phyloP scores from a whole-genome alignment of 148 eudicot genomes.

The Pharnaceum exiguum region DNA sequence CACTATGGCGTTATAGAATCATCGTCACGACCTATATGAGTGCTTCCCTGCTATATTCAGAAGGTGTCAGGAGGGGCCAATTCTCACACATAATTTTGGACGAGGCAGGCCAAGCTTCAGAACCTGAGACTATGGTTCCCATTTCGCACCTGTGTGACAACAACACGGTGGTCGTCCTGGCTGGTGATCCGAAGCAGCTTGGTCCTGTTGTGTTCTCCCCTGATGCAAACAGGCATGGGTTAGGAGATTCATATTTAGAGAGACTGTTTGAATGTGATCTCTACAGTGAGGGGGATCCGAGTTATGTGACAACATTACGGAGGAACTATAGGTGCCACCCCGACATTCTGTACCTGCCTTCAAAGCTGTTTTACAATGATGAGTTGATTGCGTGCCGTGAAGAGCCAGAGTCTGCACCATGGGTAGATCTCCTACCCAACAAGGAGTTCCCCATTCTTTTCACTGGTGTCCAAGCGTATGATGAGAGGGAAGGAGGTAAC shows the following conservation, averaged over 20 bases:
- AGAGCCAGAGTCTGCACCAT: slow-evolving; percentile 23
- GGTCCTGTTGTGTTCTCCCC: slow-evolving; percentile 82
- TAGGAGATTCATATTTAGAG: slow-evolving; percentile 67
- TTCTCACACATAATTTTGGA: slow-evolving; percentile 90
- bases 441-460: slow-evolving; percentile 75
- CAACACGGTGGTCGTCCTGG: slow-evolving; percentile 71
- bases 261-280: slow-evolving; percentile 59
- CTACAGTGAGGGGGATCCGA: slow-evolving; percentile 44
- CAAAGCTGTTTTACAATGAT: slow-evolving; percentile 63
- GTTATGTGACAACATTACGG: slow-evolving; percentile 66
- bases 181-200: slow-evolving; percentile 91
- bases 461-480: slow-evolving; percentile 78
- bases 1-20: slow-evolving; percentile 39
- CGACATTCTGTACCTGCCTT: slow-evolving; percentile 70
- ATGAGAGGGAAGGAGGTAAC: slow-evolving; percentile 90
- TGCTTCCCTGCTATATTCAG: slow-evolving; percentile 53
- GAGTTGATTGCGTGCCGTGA: slow-evolving; percentile 56
- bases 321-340: slow-evolving; percentile 78
- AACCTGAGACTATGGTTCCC: slow-evolving; percentile 95
- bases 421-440: slow-evolving; percentile 59
- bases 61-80: slow-evolving; percentile 58
- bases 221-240: slow-evolving; percentile 58
- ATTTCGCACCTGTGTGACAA: slow-evolving; percentile 48
- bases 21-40: slow-evolving; percentile 80
- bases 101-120: slow-evolving; percentile 98